Evolutionary conservation across 331 rosid species (phyloP), one percentile per base, ranked within the genome.

Genomic region (Erythrophleum ivorense): DNA sequence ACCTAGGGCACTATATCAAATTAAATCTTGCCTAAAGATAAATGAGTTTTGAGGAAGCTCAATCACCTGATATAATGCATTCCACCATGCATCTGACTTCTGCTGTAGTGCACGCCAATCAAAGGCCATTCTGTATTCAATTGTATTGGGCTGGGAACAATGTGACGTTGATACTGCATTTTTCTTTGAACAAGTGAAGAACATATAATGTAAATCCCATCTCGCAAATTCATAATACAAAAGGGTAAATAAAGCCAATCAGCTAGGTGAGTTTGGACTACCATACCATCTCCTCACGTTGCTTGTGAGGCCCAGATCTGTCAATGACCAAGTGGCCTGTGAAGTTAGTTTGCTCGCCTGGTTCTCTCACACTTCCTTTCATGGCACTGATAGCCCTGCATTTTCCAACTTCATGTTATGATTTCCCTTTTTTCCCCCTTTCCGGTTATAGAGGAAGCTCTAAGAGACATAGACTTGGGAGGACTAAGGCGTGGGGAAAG

Each of bases 151-250:
- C 77, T 91, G 93, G 18, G 97, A 9, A 75, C 90, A 87, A 81
- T 93, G 97, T 36, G 97, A 86, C 24, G 97, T 90, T 74, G 94
- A 88, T 76, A 91, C 89, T 58, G 92, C 94, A 33, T 84, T 85
- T 85, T 69, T 90, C 97, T 93, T 34, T 69, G 31, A 41, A 76
- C 71, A 79, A 9, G 79, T 13, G 78, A 14, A 33, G 19, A 73
- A 21, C 62, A 55, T 3, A 74, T 19, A 7, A 71, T 15, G 18
- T 60, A 54, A 81, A 64, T 80, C 78, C 59, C 60, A 29, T 43
- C 66, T 9, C 60, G 43, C 65, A 10, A 41, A 58, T 65, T 38
- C 24, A 57, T 15, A 31, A 41, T 43, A 15, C 18, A 13, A 36
- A 21, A 36, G 38, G 58, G 34, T 1, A 58, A 76, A 64, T 34